Evolutionary conservation across 2,329 filamentous ascomycete species (phyloP).

Genomic region (Elsinoe fawcettii): DNA sequence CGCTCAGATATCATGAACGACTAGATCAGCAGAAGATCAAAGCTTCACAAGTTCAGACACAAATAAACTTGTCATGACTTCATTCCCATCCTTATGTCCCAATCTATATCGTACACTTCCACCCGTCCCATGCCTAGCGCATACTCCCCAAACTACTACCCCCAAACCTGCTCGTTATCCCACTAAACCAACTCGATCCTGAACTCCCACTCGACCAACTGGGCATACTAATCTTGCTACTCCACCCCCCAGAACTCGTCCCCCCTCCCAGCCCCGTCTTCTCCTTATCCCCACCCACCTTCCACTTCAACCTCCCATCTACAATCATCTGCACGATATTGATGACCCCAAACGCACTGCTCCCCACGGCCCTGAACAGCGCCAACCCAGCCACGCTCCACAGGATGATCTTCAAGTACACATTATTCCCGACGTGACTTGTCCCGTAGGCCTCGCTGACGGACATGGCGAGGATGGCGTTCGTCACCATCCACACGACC

Average conservation of each 20-base stretch:
- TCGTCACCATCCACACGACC: constrained; percentile 84
- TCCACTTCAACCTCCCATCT: constrained; percentile 68
- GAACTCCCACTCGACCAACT: constrained; percentile 30
- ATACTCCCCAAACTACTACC: constrained; percentile 9
- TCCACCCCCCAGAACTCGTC: constrained; percentile 28
- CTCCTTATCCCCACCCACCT: constrained; percentile 25
- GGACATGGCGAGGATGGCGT: constrained; percentile 87
- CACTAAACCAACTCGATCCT: constrained; percentile 28
- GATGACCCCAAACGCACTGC: constrained; percentile 71
- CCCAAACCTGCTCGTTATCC: constrained; percentile 28
- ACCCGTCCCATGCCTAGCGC: not conserved
- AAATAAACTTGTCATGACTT: not conserved
- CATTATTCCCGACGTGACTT: constrained; percentile 67
- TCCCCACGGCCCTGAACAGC: constrained; percentile 78
- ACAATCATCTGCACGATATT: constrained; percentile 77
- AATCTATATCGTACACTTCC: not conserved
- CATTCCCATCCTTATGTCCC: not conserved
- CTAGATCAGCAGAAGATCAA: too few relatives aligned
- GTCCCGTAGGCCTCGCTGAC: constrained; percentile 77
- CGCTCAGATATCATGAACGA: too few relatives aligned
- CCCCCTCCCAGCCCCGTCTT: constrained; percentile 25
- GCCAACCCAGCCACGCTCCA: constrained; percentile 85
- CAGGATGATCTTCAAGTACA: constrained; percentile 86
- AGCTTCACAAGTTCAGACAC: not conserved
- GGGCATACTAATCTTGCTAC: constrained; percentile 32